These are phyloP conservation scores for Neophaeococcomyces aloes DNA, from an alignment of 2,329 filamentous ascomycete genomes.

Conservation along the genomic window DNA sequence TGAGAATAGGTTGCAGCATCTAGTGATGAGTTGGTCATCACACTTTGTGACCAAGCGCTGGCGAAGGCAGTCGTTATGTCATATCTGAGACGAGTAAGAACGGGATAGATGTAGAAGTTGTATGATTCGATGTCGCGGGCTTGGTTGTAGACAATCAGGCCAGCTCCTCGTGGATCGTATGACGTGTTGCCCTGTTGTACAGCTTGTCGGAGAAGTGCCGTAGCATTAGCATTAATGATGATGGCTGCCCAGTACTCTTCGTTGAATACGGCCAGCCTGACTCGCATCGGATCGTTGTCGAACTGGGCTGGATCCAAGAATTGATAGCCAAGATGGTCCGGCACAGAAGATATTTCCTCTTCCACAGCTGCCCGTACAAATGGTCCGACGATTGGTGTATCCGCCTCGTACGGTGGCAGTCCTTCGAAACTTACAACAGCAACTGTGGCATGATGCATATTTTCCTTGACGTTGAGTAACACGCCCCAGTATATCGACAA, in stretches of 20 bases:
- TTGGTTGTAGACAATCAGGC: slow-evolving; percentile 46
- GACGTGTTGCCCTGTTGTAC: slow-evolving; percentile 44
- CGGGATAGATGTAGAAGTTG: slow-evolving; percentile 44
- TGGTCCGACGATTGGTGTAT: slow-evolving; percentile 47
- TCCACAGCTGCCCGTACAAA: slow-evolving; percentile 32
- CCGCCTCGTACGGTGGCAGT: slow-evolving; percentile 41
- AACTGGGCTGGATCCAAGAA: slow-evolving; percentile 42
- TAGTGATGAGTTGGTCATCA: slow-evolving; percentile 26
- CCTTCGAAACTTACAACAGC: slow-evolving; percentile 56
- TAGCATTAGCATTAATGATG: slow-evolving; percentile 53
- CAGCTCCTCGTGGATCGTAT: slow-evolving; percentile 50
- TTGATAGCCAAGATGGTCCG: slow-evolving; percentile 41
- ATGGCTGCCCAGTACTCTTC: slow-evolving; percentile 51
- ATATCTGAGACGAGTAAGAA: slow-evolving; percentile 39
- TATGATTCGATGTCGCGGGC: slow-evolving; percentile 48
- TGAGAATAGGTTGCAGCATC: slow-evolving; percentile 34
- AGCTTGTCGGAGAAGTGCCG: slow-evolving; percentile 45
- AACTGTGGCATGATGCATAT: slow-evolving; percentile 40
- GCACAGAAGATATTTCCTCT: slow-evolving; percentile 35
- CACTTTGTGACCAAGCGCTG: slow-evolving; percentile 27
- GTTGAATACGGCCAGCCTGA: slow-evolving; percentile 50
- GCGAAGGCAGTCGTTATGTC: slow-evolving; percentile 42
- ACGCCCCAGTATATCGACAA: slow-evolving; percentile 54
- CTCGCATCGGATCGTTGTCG: slow-evolving; percentile 44
- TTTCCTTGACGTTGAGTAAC: slow-evolving; percentile 42